Evolutionary conservation across 352 stramenopile genomes (phyloP).

Genomic region (Phytophthora ramorum): DNA sequence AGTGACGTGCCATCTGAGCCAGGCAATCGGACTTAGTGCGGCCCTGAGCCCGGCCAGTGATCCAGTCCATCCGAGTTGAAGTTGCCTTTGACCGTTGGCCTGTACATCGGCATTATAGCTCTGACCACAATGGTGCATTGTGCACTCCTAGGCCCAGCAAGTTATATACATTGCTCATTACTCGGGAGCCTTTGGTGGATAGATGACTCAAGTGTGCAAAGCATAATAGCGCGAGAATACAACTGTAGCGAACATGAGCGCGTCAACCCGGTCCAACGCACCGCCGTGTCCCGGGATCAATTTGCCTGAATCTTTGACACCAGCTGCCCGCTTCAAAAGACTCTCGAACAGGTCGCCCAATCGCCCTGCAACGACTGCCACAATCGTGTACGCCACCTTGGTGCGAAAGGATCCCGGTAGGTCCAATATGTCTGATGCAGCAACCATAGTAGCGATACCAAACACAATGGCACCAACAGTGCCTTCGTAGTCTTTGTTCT

Average conservation of each 20-base stretch:
- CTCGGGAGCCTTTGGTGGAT: neutral
- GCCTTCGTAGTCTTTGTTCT: slow-evolving; percentile 97
- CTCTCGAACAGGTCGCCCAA: slow-evolving; percentile 96
- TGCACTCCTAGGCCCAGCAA: neutral
- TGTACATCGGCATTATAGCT: neutral
- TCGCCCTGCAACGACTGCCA: slow-evolving; percentile 93
- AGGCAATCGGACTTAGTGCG: neutral
- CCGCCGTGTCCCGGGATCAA: slow-evolving; percentile 95
- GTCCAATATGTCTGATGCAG: slow-evolving; percentile 66
- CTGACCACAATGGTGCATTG: too few relatives aligned
- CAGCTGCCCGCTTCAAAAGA: slow-evolving; percentile 94
- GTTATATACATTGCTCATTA: slow-evolving; percentile 74
- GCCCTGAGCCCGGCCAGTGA: slow-evolving; percentile 17
- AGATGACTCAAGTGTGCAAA: slow-evolving; percentile 25
- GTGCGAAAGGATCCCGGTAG: slow-evolving; percentile 78
- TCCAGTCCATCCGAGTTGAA: slow-evolving; percentile 3
- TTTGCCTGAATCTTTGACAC: slow-evolving; percentile 94
- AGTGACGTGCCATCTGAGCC: slow-evolving; percentile 13
- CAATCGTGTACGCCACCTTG: slow-evolving; percentile 81
- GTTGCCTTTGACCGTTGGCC: slow-evolving; percentile 6
- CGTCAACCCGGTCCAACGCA: slow-evolving; percentile 95
- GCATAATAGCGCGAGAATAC: slow-evolving; percentile 65
- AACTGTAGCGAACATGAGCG: slow-evolving; percentile 90
- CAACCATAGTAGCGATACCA: slow-evolving; percentile 84
- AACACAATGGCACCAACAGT: slow-evolving; percentile 85